Base-by-base conservation (phyloP, 2,329 filamentous ascomycete genomes). In the Metarhizium guizhouense region DNA sequence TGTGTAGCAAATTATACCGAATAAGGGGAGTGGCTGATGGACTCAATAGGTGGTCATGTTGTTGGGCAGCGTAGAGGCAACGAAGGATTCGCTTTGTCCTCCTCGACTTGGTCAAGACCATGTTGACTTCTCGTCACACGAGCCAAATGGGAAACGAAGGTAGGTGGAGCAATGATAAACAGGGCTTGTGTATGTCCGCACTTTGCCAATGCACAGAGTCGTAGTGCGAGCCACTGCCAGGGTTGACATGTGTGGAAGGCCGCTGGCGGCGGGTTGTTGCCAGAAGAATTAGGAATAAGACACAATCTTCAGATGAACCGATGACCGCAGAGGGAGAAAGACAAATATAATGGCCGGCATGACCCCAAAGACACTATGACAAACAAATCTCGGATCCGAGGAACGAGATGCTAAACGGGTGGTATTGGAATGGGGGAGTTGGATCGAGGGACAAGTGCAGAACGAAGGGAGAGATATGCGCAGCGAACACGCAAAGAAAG, bases 1-100 rank as follows among this genome's bases (percentile, higher is more conserved):
- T 64, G 60, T 67, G 59, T 54, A 67, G 59, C 62, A 67, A 65
- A 62, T 62, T 65, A 63, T 67, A 63, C 63, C 64, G 61, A 57
- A 67, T 66, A 54, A 65, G 62, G n/a, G 61, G 61, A 55, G 60
- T 64, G 49, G 59, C 57, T 29, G 62, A 64, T 45, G 57, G 60
- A 63, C 70, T 67, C 57, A 75, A 64, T 48, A 63, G 64, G 59
- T 75, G 70, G 2, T 70, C 68, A 55, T 73, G 63, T 32, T 74
- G 65, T 57, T 76, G 74, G 10, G 60, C 57, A 30, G 54, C 57
- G 42, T 62, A 65, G 34, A 67, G 58, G 50, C 59, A 64, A 40
- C 72, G 74, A 38, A 66, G 54, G 20, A 76, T 66, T 57, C 75
- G 75, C 29, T 65, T 64, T 7, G 72, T 68, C 51, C 64, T 58